Conservation (phyloP, 2,329 filamentous ascomycete species). For the Venturiaceae sp. region DNA sequence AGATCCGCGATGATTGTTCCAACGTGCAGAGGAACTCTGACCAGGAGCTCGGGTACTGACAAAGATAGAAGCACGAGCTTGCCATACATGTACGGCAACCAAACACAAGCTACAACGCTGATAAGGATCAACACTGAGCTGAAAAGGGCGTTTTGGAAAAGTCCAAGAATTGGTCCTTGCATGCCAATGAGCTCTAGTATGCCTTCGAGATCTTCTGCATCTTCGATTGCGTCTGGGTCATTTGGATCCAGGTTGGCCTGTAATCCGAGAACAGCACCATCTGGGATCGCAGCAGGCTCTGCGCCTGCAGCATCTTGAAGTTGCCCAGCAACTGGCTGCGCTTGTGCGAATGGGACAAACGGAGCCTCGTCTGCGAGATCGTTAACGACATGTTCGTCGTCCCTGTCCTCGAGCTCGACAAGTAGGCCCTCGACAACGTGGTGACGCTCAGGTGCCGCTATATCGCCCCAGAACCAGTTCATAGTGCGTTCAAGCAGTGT, state of each 20-base stretch:
- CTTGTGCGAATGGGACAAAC: conserved; percentile 45
- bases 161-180: conserved; percentile 79
- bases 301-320: conserved; percentile 14
- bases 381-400: conserved; percentile 52
- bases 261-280: conserved; percentile 33
- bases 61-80: conserved; percentile 72
- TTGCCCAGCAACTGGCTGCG: conserved; percentile 22
- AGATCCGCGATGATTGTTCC: conserved; percentile 68
- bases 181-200: conserved; percentile 94
- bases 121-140: conserved; percentile 82
- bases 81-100: conserved; percentile 85
- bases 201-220: conserved; percentile 91
- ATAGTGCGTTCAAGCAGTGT: conserved; percentile 20
- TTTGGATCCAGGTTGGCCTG: conserved; percentile 59
- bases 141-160: conserved; percentile 93
- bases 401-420: conserved; percentile 17
- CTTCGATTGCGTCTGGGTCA: conserved; percentile 61
- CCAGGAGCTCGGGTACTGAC: conserved; percentile 61
- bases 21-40: conserved; percentile 62
- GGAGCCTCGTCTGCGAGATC: conserved; percentile 51
- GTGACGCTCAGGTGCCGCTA: conserved; percentile 12
- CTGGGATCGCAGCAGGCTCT: conserved; percentile 29
- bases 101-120: conserved; percentile 77
- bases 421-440: conserved; percentile 12
- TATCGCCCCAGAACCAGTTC: conserved; percentile 40